Evolutionary conservation across 78 protist species (phyloP).

Genomic region (Chrysochromulina tobinii): DNA sequence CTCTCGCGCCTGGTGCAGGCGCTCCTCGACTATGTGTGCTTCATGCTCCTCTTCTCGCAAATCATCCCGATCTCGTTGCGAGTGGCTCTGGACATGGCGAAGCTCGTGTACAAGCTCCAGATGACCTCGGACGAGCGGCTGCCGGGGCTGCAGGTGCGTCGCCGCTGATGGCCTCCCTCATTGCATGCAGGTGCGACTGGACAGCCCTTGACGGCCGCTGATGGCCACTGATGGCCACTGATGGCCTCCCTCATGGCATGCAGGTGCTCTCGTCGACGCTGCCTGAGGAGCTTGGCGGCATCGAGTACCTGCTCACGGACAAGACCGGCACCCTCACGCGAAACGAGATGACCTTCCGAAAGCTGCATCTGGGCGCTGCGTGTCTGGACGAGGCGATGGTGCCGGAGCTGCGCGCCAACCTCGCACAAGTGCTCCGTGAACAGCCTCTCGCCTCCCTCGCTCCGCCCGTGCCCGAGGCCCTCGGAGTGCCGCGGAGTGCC

Average conservation of each 20-base stretch:
- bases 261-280: slow-evolving; percentile 86
- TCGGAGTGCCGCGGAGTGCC: too few relatives aligned
- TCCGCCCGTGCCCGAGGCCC: too few relatives aligned
- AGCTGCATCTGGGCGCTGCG: slow-evolving; percentile 78
- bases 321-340: slow-evolving; percentile 98
- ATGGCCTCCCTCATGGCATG: slow-evolving; percentile 29
- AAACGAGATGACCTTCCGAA: slow-evolving; percentile 81
- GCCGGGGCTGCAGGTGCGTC: not conserved
- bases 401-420: too few relatives aligned
- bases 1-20: not conserved
- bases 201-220: too few relatives aligned
- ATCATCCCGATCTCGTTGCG: slow-evolving; percentile 95
- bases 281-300: slow-evolving; percentile 97
- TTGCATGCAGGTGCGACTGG: not conserved
- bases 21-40: slow-evolving; percentile 71
- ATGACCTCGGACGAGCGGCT: slow-evolving; percentile 26
- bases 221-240: not conserved
- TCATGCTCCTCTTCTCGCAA: slow-evolving; percentile 89
- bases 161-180: not conserved
- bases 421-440: too few relatives aligned
- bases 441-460: too few relatives aligned
- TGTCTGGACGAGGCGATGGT: slow-evolving; percentile 38
- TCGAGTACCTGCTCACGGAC: slow-evolving; percentile 92
- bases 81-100: slow-evolving; percentile 89
- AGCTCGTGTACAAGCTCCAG: slow-evolving; percentile 57